Evolutionary conservation across 176 grass and related monocot genomes (phyloP).

Genomic region (Chrysopogon serrulatus): DNA sequence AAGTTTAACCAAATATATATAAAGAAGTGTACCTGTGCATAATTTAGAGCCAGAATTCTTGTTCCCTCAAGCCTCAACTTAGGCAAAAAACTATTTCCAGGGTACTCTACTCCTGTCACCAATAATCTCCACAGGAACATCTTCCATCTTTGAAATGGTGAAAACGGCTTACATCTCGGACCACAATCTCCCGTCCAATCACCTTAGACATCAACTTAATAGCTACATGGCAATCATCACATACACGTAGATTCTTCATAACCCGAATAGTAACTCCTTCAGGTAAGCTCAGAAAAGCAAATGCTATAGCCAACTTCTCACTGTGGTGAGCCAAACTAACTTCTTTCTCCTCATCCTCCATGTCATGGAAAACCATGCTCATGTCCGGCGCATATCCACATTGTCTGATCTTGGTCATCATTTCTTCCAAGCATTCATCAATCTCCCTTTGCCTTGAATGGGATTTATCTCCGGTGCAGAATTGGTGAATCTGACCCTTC

Average conservation of each 20-base stretch:
- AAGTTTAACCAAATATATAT: background rate
- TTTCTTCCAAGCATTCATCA: constrained; percentile 42
- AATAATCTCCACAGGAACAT: constrained; percentile 71
- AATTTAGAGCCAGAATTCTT: background rate
- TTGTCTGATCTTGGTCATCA: constrained; percentile 49
- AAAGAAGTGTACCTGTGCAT: background rate
- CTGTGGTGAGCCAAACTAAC: constrained; percentile 63
- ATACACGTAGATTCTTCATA: constrained; percentile 82
- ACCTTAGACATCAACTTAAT: constrained; percentile 67
- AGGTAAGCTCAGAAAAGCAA: constrained; percentile 61
- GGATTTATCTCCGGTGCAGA: constrained; percentile 51
- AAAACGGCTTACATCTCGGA: constrained; percentile 70
- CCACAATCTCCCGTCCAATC: constrained; percentile 55
- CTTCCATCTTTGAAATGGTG: constrained; percentile 63
- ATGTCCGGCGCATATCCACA: constrained; percentile 60
- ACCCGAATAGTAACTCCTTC: constrained; percentile 57
- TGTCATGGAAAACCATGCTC: constrained; percentile 72
- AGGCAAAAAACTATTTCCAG: background rate
- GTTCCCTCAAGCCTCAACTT: background rate
- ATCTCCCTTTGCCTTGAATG: constrained; percentile 54
- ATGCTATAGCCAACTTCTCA: constrained; percentile 73
- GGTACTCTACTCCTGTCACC: constrained; percentile 22
- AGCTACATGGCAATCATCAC: constrained; percentile 70
- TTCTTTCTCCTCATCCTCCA: constrained; percentile 83
- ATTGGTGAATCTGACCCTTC: constrained; percentile 66